Conservation (phyloP, 2,329 filamentous ascomycete genomes). For the Didymella segeticola region DNA sequence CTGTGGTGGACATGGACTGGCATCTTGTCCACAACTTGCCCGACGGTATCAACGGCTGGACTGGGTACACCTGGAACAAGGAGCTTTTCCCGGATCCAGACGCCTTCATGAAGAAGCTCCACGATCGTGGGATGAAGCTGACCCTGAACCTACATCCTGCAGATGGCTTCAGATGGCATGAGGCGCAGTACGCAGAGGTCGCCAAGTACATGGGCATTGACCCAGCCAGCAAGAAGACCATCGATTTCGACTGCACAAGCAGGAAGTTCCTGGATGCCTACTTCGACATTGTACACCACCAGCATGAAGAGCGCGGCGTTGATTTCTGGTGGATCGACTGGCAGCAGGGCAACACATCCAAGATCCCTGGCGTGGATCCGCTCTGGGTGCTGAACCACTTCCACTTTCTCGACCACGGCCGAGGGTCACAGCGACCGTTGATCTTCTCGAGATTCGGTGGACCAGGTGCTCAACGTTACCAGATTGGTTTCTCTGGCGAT, state of each 20-base stretch:
- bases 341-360: constrained; percentile 66
- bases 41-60: constrained; percentile 58
- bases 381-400: constrained; percentile 71
- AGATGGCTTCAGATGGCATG: constrained; percentile 63
- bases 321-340: constrained; percentile 75
- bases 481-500: constrained; percentile 70
- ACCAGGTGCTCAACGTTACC: constrained; percentile 68
- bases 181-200: constrained; percentile 64
- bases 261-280: constrained; percentile 65
- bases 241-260: constrained; percentile 63
- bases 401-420: constrained; percentile 63
- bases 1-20: constrained; percentile 72
- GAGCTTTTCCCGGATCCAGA: constrained; percentile 64
- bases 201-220: constrained; percentile 61
- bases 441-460: constrained; percentile 69
- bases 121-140: constrained; percentile 59
- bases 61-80: constrained; percentile 69
- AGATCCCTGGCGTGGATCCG: constrained; percentile 65
- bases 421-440: constrained; percentile 55
- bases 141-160: constrained; percentile 69
- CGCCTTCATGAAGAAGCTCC: constrained; percentile 60
- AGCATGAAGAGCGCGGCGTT: constrained; percentile 62
- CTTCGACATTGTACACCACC: constrained; percentile 63
- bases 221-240: constrained; percentile 57
- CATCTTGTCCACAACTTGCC: constrained; percentile 58